These are phyloP conservation scores for Fragilaria crotonensis DNA, from an alignment of 108 stramenopile genomes.

Conservation along the genomic window DNA sequence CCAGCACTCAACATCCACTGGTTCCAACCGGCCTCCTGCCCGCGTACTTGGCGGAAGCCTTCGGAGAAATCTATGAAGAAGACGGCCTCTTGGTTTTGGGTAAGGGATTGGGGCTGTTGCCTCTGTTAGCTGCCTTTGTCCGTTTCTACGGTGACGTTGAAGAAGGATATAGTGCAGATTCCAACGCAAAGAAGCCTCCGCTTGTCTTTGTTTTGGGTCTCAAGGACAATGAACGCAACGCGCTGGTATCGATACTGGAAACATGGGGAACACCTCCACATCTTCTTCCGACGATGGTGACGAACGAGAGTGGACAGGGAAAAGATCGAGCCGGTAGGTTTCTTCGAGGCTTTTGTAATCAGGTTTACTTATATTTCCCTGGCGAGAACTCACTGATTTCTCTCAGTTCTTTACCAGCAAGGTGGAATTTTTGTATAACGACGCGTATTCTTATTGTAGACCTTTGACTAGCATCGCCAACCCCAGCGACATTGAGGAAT, in stretches of 20 bases:
- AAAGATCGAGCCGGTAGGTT: constrained; percentile 41
- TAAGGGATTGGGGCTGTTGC: constrained; percentile 79
- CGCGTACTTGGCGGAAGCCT: constrained; percentile 79
- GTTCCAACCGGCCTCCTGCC: constrained; percentile 53
- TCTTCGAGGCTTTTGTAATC: neutral
- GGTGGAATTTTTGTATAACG: constrained; percentile 71
- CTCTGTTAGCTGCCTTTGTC: constrained; percentile 59
- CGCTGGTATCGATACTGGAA: constrained; percentile 47
- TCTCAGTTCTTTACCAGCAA: constrained; percentile 16
- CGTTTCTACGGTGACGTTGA: constrained; percentile 72
- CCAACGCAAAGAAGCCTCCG: constrained; percentile 26
- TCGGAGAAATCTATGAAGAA: constrained; percentile 80
- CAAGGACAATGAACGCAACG: constrained; percentile 51
- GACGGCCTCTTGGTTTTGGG: constrained; percentile 90
- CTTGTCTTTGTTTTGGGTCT: constrained; percentile 70
- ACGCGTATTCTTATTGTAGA: constrained; percentile 96
- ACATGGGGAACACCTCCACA: constrained; percentile 70
- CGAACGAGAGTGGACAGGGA: constrained; percentile 66
- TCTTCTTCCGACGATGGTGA: constrained; percentile 58
- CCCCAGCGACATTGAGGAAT: constrained; percentile 80
- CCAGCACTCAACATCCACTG: constrained; percentile 1
- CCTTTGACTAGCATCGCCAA: constrained; percentile 68
- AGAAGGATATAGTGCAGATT: constrained; percentile 35
- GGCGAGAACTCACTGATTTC: neutral
- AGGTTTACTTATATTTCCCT: neutral